Evolutionary conservation across 108 stramenopile species (phyloP), one percentile per base, ranked within the genome.

Genomic region (Parietichytrium sp.): DNA sequence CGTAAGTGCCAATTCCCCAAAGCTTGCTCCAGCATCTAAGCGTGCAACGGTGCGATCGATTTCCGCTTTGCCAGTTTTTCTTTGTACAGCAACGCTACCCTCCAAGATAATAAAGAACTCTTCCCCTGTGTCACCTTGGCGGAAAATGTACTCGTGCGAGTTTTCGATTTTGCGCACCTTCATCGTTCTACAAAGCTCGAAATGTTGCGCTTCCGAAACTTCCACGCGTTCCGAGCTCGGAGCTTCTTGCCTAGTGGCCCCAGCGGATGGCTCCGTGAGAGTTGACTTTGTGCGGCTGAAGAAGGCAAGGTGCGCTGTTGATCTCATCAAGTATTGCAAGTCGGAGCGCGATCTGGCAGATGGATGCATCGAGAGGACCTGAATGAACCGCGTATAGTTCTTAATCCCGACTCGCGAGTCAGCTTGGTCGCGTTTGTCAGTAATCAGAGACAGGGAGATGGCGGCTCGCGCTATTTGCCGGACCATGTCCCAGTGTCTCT

Each of bases 51-150:
- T 72, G 20, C 45, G 61, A 47, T 33, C 61, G 10, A 72, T 42
- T 6, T 42, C 61, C 8, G 61, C 36, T 1, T 72, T 72, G 20
- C 45, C 20, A 10, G 45, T 42, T n/a, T 72, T 42, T 18, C 61
- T 33, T 25, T 72, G 61, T 7, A 72, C 61, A 25, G 45, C 38
- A 27, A 72, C 61, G 20, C 38, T 45, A 13, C 61, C 61, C 20
- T 72, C 61, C n/a, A 72, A 25, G 3, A 72, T 72, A 72, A 72
- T 72, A 42, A 72, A 72, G 3, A 72, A 72, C 3, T 72, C 61
- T 25, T 72, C 61, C 23, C 61, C 61, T 38, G 61, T 72, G 61
- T 72, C 61, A 0, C 61, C 61, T 27, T 72, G 61, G 6, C 33
- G 61, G 2, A 72, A 72, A 20, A 72, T 20, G 42, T 45, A 72